Evolutionary conservation across 1,139 yeast species (phyloP).

Genomic region (Geotrichum cucujoidarum): DNA sequence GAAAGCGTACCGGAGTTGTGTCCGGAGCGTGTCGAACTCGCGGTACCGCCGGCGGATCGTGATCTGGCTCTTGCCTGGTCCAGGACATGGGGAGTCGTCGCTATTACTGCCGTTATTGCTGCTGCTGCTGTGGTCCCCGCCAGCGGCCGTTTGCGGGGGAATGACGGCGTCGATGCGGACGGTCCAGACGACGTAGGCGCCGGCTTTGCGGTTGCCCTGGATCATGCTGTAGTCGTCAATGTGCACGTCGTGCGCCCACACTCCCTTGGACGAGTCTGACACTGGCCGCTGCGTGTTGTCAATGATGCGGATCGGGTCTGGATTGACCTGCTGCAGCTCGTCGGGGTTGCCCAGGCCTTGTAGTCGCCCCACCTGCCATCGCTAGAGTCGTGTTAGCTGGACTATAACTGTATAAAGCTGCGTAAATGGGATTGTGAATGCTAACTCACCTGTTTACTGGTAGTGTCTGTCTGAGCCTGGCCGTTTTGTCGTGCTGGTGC

Average conservation of each 20-base stretch:
- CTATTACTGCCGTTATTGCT: neutral
- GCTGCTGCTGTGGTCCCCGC: neutral
- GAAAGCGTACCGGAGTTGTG: conserved; percentile 40
- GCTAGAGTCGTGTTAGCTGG: conserved; percentile 1
- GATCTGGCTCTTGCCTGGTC: conserved; percentile 43
- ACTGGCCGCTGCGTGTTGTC: conserved; percentile 6
- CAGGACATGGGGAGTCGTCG: neutral
- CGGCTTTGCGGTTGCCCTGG: conserved; percentile 34
- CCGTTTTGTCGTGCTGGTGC: too few species aligned
- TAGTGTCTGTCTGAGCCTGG: too few species aligned
- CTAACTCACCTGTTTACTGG: too few species aligned
- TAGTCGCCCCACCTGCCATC: conserved; percentile 18
- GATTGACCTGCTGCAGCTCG: conserved; percentile 4
- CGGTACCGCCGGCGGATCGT: conserved; percentile 56
- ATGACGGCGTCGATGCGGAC: conserved; percentile 34
- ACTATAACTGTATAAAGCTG: too few species aligned
- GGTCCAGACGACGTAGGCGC: conserved; percentile 43
- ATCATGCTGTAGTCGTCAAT: conserved; percentile 42
- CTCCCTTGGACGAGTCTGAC: conserved; percentile 1
- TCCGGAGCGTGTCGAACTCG: conserved; percentile 54
- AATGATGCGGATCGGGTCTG: conserved; percentile 16
- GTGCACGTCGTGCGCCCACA: conserved; percentile 41
- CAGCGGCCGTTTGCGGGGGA: conserved; percentile 19
- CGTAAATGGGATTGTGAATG: too few species aligned
- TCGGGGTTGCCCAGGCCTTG: conserved; percentile 18